Conservation (phyloP, 768 basidiomycete species). For the Rhodotorula diobovata region DNA sequence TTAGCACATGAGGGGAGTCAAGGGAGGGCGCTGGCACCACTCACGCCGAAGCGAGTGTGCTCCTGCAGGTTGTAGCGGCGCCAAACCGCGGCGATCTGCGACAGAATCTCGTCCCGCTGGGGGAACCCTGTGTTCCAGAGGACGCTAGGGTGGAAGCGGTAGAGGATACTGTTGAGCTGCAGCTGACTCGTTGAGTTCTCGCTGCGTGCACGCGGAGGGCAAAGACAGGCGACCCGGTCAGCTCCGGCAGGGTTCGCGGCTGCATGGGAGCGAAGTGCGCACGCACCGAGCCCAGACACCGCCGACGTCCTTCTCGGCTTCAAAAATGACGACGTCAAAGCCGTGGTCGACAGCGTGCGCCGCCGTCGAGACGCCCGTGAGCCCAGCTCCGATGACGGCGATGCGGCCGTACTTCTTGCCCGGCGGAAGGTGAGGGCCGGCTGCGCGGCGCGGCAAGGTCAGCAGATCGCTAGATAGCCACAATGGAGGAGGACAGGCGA, state of each 20-base stretch:
- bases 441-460: too few species aligned
- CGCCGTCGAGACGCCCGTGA: conserved; percentile 50
- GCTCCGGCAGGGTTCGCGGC: too few species aligned
- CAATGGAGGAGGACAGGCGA: background rate
- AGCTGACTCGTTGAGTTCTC: conserved; percentile 56
- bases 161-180: conserved; percentile 50
- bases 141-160: conserved; percentile 55
- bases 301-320: conserved; percentile 47
- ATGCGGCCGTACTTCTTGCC: conserved; percentile 51
- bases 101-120: conserved; percentile 54
- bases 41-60: conserved; percentile 53
- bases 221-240: too few species aligned
- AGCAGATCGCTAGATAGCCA: background rate
- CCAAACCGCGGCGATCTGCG: conserved; percentile 53
- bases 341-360: conserved; percentile 55
- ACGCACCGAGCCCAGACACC: conserved; percentile 52
- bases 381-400: conserved; percentile 55
- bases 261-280: too few species aligned
- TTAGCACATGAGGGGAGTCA: too few species aligned
- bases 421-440: too few species aligned
- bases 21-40: conserved; percentile 1
- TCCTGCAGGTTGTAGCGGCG: conserved; percentile 54
- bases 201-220: conserved; percentile 28
- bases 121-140: conserved; percentile 55
- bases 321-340: conserved; percentile 57